Evolutionary conservation across 1,139 yeast genomes (phyloP).

Genomic region (Kodamaea suecica): DNA sequence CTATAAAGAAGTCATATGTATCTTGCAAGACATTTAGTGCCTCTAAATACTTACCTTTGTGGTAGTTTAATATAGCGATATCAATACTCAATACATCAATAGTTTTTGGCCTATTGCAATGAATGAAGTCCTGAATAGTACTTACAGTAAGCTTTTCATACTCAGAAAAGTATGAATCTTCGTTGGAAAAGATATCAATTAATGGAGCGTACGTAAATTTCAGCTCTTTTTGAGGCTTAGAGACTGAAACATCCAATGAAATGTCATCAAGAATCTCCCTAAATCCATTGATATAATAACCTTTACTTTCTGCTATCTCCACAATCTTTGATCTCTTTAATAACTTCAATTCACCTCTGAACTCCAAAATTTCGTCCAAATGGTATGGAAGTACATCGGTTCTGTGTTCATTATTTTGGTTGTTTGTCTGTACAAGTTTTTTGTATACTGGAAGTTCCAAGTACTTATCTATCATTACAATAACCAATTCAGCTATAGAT

Average conservation of each 20-base stretch:
- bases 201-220: slow-evolving; percentile 17
- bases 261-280: slow-evolving; percentile 29
- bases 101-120: slow-evolving; percentile 54
- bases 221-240: slow-evolving; percentile 1
- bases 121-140: slow-evolving; percentile 45
- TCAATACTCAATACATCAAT: slow-evolving; percentile 80
- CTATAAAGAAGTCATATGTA: slow-evolving; percentile 63
- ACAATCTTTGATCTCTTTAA: slow-evolving; percentile 43
- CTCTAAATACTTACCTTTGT: slow-evolving; percentile 52
- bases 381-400: slow-evolving; percentile 15
- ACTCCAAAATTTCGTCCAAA: slow-evolving; percentile 36
- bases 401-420: slow-evolving; percentile 10
- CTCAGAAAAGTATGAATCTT: slow-evolving; percentile 19
- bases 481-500: slow-evolving; percentile 28
- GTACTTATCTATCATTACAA: slow-evolving; percentile 29
- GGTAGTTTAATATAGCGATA: slow-evolving; percentile 67
- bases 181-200: slow-evolving; percentile 13
- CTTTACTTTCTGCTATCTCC: slow-evolving; percentile 32
- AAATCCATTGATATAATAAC: slow-evolving; percentile 41
- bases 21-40: slow-evolving; percentile 64
- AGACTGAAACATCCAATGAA: slow-evolving; percentile 13
- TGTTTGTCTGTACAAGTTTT: slow-evolving; percentile 19
- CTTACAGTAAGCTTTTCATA: slow-evolving; percentile 41
- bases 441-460: slow-evolving; percentile 27
- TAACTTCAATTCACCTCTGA: slow-evolving; percentile 45